Evolutionary conservation across 208 protist species (phyloP).

Genomic region (Leishmania major): DNA sequence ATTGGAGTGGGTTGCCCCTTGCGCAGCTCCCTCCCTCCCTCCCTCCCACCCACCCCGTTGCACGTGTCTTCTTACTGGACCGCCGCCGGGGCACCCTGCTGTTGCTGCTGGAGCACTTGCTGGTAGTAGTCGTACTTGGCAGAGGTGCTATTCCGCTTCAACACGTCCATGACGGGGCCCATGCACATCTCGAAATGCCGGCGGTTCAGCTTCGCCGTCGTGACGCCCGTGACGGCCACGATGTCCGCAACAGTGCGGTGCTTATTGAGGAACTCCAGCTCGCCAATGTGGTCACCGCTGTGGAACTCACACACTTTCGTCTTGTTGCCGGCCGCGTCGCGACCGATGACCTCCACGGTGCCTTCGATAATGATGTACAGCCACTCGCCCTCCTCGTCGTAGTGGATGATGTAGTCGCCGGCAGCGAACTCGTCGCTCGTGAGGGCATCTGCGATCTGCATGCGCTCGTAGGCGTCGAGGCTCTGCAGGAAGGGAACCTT

Average conservation of each 20-base stretch:
- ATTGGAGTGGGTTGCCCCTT: neutral
- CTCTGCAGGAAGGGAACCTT: conserved; percentile 81
- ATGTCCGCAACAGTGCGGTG: conserved; percentile 88
- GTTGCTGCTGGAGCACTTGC: conserved; percentile 66
- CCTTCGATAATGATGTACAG: conserved; percentile 92
- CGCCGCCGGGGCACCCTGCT: conserved; percentile 8
- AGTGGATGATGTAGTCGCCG: conserved; percentile 89
- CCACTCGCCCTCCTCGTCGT: conserved; percentile 89
- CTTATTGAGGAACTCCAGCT: conserved; percentile 92
- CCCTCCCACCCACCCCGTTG: neutral
- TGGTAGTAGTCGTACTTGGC: conserved; percentile 94
- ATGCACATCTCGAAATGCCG: conserved; percentile 94
- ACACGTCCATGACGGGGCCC: conserved; percentile 87
- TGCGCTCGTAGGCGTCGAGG: conserved; percentile 84
- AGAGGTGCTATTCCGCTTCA: conserved; percentile 77
- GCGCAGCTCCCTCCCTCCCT: neutral
- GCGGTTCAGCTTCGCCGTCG: conserved; percentile 89
- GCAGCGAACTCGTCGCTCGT: conserved; percentile 76
- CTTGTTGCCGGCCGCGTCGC: conserved; percentile 61
- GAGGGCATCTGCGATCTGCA: conserved; percentile 89
- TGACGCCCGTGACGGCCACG: conserved; percentile 73
- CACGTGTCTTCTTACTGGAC: neutral
- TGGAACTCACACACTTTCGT: conserved; percentile 87
- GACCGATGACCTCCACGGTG: conserved; percentile 85
- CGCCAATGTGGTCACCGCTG: conserved; percentile 84